These are phyloP conservation scores for Eremothecium cymbalariae DNA, from an alignment of 1,139 yeast species.

Conservation along the genomic window DNA sequence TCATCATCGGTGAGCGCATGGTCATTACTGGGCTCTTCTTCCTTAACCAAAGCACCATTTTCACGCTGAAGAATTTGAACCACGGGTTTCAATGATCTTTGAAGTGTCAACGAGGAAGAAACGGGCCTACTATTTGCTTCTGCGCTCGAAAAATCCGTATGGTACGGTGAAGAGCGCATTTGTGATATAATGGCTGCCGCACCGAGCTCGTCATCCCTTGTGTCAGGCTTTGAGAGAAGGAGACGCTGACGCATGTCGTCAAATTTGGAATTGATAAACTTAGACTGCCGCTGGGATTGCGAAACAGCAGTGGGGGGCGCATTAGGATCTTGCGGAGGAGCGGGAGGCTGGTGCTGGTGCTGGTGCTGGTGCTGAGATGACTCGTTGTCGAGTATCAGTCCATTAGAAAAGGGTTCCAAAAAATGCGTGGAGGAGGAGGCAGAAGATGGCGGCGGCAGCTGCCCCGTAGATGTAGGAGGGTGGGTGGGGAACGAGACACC, in stretches of 20 bases:
- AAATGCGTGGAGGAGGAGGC: conserved; percentile 3
- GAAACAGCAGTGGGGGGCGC: not conserved
- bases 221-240: conserved; percentile 16
- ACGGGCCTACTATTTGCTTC: conserved; percentile 8
- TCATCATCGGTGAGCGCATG: conserved; percentile 10
- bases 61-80: conserved; percentile 20
- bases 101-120: conserved; percentile 7
- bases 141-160: conserved; percentile 10
- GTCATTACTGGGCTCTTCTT: conserved; percentile 17
- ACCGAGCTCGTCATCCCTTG: conserved; percentile 22
- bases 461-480: not conserved
- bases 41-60: not conserved
- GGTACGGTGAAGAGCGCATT: conserved; percentile 31
- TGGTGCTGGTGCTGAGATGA: conserved; percentile 1
- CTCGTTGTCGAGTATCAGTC: conserved; percentile 5
- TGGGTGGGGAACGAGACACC: conserved; percentile 2
- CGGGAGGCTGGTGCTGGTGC: conserved; percentile 14
- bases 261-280: conserved; percentile 27
- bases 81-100: conserved; percentile 20
- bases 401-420: conserved; percentile 3
- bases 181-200: conserved; percentile 31
- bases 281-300: conserved; percentile 12
- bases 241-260: conserved; percentile 27
- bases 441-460: conserved; percentile 3
- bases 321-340: conserved; percentile 15